Conservation (phyloP, 2,329 filamentous ascomycete species). For the Talaromyces sp. region DNA sequence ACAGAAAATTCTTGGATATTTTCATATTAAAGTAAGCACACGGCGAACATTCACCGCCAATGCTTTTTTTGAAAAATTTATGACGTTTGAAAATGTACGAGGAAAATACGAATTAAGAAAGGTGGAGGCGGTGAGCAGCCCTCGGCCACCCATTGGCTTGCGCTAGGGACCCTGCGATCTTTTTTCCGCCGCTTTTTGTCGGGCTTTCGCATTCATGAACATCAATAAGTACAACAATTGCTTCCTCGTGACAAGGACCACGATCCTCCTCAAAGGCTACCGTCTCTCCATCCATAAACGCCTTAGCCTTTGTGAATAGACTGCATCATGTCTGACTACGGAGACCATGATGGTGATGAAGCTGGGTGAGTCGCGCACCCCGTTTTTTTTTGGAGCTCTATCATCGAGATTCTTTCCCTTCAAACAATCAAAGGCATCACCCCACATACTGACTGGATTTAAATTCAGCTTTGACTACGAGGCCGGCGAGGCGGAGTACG, state of each 20-base stretch:
- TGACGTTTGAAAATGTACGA: conserved; percentile 3
- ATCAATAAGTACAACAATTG: background rate
- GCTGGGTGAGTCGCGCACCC: conserved; percentile 45
- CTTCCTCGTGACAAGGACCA: background rate
- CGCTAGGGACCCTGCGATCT: conserved; percentile 2
- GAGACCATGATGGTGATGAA: conserved; percentile 58
- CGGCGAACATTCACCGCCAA: background rate
- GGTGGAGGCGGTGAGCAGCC: conserved; percentile 24
- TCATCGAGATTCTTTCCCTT: background rate
- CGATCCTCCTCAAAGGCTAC: background rate
- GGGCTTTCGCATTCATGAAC: background rate
- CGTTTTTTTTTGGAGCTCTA: background rate
- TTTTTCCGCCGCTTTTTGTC: conserved; percentile 6
- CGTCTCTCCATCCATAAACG: background rate
- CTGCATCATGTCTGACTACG: conserved; percentile 65
- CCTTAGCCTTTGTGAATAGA: background rate
- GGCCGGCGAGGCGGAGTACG: conserved; percentile 58
- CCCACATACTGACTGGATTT: conserved; percentile 17
- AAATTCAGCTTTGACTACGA: conserved; percentile 43
- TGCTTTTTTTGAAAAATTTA: background rate
- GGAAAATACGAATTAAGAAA: conserved; percentile 26
- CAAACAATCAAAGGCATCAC: background rate
- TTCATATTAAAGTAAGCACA: background rate
- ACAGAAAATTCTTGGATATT: background rate
- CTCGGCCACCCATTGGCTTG: background rate